A percentile compares a stretch with the other conserved stretches of the same genome.
Conservation (phyloP, 495 filamentous ascomycete genomes). For the Lepidopterella palustris region DNA sequence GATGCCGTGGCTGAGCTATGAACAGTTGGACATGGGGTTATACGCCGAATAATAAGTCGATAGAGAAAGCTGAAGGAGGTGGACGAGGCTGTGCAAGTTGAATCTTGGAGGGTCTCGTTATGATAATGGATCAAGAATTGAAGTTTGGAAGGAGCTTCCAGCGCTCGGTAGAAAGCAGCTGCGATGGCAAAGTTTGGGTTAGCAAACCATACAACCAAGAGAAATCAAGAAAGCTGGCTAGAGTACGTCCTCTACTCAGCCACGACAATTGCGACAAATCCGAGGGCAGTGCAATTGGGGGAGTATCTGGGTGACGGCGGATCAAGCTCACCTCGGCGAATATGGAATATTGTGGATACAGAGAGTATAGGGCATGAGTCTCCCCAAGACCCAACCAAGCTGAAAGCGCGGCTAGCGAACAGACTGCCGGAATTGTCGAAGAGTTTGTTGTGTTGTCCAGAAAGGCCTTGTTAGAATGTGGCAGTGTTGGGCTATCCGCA, state of each 20-base stretch:
- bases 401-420: slow-evolving; percentile 9
- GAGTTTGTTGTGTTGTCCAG: slow-evolving; percentile 1
- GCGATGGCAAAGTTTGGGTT: not conserved
- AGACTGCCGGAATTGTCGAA: not conserved
- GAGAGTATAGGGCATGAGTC: not conserved
- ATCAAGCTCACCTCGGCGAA: slow-evolving; percentile 16
- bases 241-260: not conserved
- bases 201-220: not conserved
- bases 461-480: slow-evolving; percentile 4
- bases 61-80: not conserved
- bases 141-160: not conserved
- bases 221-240: not conserved
- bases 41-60: slow-evolving; percentile 21
- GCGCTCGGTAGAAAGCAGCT: not conserved
- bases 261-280: slow-evolving; percentile 5
- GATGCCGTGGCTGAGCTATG: slow-evolving; percentile 19
- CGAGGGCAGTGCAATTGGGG: not conserved
- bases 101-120: not conserved
- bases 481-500: slow-evolving; percentile 15
- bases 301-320: not conserved
- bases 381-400: slow-evolving; percentile 8
- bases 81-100: slow-evolving; percentile 18
- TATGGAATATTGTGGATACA: no score
- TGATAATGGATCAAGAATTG: not conserved
- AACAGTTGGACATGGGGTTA: slow-evolving; percentile 15